phyloP scores from a whole-genome alignment of 768 basidiomycete species.

The Leccinum boreale region DNA sequence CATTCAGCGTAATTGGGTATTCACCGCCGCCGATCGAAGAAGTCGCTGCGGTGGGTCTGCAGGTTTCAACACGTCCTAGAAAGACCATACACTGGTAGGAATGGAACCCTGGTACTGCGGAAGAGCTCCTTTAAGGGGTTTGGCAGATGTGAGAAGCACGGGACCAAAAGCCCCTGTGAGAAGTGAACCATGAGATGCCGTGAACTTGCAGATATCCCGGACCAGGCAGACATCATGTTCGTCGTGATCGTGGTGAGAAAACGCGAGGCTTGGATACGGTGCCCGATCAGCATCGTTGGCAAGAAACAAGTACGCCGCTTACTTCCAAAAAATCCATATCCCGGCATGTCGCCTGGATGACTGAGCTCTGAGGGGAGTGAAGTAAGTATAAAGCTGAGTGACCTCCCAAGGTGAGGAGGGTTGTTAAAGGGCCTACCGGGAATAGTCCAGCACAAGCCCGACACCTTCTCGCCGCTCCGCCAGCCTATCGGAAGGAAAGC shows the following conservation, averaged over 20 bases:
- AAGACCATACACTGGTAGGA: slow-evolving; percentile 11
- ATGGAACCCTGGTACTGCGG: slow-evolving; percentile 23
- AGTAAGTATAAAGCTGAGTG: slow-evolving; percentile 25
- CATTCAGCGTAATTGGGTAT: slow-evolving; percentile 16
- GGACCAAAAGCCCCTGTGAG: slow-evolving; percentile 18
- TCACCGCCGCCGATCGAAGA: slow-evolving; percentile 21
- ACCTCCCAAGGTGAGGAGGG: neutral
- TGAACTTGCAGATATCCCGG: neutral
- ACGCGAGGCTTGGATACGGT: slow-evolving; percentile 17
- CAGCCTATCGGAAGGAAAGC: slow-evolving; percentile 7
- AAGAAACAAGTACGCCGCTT: slow-evolving; percentile 15
- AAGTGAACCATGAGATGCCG: slow-evolving; percentile 13
- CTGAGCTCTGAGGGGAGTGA: slow-evolving; percentile 6
- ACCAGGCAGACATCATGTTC: slow-evolving; percentile 7
- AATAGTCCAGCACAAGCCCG: neutral
- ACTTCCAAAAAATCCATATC: slow-evolving; percentile 6
- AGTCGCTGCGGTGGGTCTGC: slow-evolving; percentile 18
- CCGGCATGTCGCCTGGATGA: slow-evolving; percentile 27
- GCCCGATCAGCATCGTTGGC: slow-evolving; percentile 19
- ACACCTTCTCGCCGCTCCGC: slow-evolving; percentile 10
- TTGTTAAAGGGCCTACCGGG: slow-evolving; percentile 4
- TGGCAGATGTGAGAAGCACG: slow-evolving; percentile 18
- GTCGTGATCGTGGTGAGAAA: slow-evolving; percentile 18
- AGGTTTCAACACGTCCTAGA: slow-evolving; percentile 19
- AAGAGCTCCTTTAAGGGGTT: slow-evolving; percentile 8